Percentiles rank a stretch among this genome's conserved stretches.
Evolutionary conservation across 805 yeast genomes (phyloP).

Genomic region (Suhomyces xylopsoci): DNA sequence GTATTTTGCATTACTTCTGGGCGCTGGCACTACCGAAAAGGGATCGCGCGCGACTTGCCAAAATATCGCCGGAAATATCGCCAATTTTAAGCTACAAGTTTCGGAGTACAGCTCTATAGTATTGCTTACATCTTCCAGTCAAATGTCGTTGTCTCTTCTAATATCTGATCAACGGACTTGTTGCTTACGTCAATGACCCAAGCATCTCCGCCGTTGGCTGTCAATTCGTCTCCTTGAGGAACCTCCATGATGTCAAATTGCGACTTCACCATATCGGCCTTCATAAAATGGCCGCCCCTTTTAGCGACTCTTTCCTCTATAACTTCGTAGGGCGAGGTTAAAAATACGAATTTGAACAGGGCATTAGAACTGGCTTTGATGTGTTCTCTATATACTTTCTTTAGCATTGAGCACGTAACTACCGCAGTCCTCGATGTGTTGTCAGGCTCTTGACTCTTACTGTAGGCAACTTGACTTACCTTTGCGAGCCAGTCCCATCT

Average conservation of each 20-base stretch:
- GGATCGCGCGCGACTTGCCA: neutral
- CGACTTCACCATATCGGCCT: conserved; percentile 74
- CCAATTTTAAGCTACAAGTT: neutral
- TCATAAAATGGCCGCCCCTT: conserved; percentile 85
- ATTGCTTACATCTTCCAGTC: neutral
- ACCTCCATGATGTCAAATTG: conserved; percentile 75
- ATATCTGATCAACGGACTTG: conserved; percentile 26
- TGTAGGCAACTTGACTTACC: conserved; percentile 44
- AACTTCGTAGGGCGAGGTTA: conserved; percentile 62
- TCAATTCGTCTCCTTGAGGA: conserved; percentile 47
- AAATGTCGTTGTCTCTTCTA: conserved; percentile 11
- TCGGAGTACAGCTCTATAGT: neutral
- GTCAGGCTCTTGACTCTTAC: conserved; percentile 26
- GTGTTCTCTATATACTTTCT: conserved; percentile 64
- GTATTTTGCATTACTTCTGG: neutral
- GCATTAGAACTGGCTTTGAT: conserved; percentile 42
- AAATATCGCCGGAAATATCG: neutral
- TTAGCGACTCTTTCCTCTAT: conserved; percentile 56
- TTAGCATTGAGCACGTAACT: conserved; percentile 84
- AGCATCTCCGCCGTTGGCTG: conserved; percentile 35
- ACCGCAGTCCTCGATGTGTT: conserved; percentile 38
- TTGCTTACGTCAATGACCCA: conserved; percentile 33
- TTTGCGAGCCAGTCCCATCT: conserved; percentile 83
- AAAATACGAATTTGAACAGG: conserved; percentile 57
- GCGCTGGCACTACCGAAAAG: neutral